Conservation (phyloP, 2,329 filamentous ascomycete species). For the Beauveria sp. region DNA sequence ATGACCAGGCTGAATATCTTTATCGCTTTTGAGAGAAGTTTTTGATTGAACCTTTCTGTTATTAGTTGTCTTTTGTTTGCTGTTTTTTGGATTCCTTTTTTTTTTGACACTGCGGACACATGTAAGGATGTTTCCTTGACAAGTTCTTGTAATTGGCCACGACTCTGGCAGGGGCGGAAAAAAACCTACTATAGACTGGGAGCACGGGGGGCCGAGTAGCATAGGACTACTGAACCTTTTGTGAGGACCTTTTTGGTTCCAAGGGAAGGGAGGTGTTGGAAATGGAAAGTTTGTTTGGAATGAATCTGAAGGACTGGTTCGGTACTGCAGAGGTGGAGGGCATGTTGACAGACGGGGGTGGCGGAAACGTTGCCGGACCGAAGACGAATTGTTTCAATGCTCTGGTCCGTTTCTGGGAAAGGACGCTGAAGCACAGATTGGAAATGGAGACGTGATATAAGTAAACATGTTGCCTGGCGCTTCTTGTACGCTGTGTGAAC, state of each 20-base stretch:
- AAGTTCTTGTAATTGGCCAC: neutral
- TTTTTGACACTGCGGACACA: neutral
- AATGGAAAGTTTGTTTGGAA: neutral
- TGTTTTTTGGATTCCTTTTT: slow-evolving; percentile 10
- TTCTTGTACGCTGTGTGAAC: neutral
- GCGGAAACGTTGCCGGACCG: neutral
- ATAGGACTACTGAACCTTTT: neutral
- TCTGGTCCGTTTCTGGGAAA: neutral
- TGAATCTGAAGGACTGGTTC: neutral
- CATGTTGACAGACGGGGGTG: neutral
- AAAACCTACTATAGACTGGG: slow-evolving; percentile 5
- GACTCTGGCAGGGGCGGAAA: neutral
- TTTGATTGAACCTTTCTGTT: slow-evolving; percentile 3
- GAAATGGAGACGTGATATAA: neutral
- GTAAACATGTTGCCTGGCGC: too few species aligned
- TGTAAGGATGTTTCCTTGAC: neutral
- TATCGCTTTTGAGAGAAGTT: neutral
- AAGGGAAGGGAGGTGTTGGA: slow-evolving; percentile 1
- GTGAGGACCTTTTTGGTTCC: neutral
- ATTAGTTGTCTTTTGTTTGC: slow-evolving; percentile 14
- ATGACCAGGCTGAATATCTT: neutral
- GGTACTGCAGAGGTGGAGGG: neutral
- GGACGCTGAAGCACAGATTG: neutral
- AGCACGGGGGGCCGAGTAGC: neutral
- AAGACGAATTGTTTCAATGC: neutral